phyloP scores from a whole-genome alignment of 1,139 yeast genomes.

The Hemisphaericaspora xylanilytica region DNA sequence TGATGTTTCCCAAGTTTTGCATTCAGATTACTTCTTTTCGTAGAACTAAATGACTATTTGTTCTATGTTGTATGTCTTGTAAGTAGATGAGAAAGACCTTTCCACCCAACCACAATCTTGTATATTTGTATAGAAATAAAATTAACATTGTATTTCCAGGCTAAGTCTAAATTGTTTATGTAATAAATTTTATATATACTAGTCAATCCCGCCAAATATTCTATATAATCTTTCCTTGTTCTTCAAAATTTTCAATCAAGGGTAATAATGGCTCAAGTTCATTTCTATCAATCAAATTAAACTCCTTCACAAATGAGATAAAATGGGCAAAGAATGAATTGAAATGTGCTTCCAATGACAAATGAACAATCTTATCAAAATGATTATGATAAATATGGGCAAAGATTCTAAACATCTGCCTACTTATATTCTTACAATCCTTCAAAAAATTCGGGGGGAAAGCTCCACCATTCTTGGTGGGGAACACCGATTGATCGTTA shows the following conservation, averaged over 20 bases:
- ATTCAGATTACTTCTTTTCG: slow-evolving; percentile 79
- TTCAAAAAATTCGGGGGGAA: slow-evolving; percentile 84
- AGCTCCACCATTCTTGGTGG: slow-evolving; percentile 90
- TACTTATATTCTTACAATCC: slow-evolving; percentile 80
- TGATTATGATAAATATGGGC: slow-evolving; percentile 95
- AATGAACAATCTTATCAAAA: slow-evolving; percentile 85
- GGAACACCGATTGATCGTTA: slow-evolving; percentile 86
- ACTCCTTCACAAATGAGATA: slow-evolving; percentile 81
- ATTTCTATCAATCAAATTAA: slow-evolving; percentile 69
- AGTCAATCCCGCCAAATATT: background rate
- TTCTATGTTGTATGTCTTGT: too few relatives aligned
- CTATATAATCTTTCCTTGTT: slow-evolving; percentile 74
- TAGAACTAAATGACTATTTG: too few relatives aligned
- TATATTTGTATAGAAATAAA: background rate
- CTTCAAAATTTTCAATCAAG: slow-evolving; percentile 75
- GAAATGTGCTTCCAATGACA: slow-evolving; percentile 96
- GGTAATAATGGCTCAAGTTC: slow-evolving; percentile 80
- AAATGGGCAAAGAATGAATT: slow-evolving; percentile 97
- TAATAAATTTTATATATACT: background rate
- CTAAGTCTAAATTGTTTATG: too few relatives aligned
- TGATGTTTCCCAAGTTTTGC: slow-evolving; percentile 69
- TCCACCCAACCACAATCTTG: too few relatives aligned
- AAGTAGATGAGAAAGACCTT: too few relatives aligned
- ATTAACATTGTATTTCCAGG: too few relatives aligned
- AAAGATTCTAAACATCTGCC: slow-evolving; percentile 95